Percentiles rank a stretch among this genome's conserved stretches.
Conservation (phyloP, 192 early-diverging fungal genomes). For the Geranomyces variabilis region DNA sequence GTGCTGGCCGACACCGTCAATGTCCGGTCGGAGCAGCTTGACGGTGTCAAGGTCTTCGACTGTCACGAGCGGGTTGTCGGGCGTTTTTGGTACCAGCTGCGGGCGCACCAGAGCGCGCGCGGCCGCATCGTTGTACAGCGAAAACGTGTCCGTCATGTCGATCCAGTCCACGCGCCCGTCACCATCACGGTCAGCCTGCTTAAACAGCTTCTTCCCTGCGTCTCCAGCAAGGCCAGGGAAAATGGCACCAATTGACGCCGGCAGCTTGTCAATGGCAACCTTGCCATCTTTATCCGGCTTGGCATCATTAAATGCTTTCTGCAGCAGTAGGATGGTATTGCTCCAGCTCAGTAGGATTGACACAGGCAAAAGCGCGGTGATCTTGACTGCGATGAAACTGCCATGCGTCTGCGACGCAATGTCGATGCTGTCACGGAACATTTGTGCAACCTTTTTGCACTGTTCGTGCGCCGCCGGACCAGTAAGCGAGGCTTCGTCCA, state of each 20-base stretch:
- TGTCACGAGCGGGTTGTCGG: constrained; percentile 24
- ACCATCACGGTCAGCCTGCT: constrained; percentile 49
- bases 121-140: constrained; percentile 60
- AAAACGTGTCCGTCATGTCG: constrained; percentile 67
- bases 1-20: constrained; percentile 67
- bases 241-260: constrained; percentile 18
- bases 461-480: constrained; percentile 37
- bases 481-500: constrained; percentile 40
- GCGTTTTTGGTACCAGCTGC: constrained; percentile 17
- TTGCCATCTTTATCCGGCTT: constrained; percentile 37
- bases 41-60: constrained; percentile 72
- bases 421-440: constrained; percentile 73
- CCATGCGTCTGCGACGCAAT: constrained; percentile 68
- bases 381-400: constrained; percentile 84
- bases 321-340: constrained; percentile 49
- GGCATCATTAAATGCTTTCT: constrained; percentile 49
- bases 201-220: constrained; percentile 40
- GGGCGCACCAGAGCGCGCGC: constrained; percentile 48
- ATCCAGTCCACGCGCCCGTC: constrained; percentile 67
- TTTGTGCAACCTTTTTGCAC: constrained; percentile 64
- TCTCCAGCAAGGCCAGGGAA: constrained; percentile 35
- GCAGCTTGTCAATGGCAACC: constrained; percentile 18
- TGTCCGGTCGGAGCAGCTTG: constrained; percentile 66
- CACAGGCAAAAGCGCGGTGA: constrained; percentile 83
- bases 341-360: constrained; percentile 75